Base-by-base conservation (phyloP, 192 early-diverging fungal species). In the Spinellus fusiger region DNA sequence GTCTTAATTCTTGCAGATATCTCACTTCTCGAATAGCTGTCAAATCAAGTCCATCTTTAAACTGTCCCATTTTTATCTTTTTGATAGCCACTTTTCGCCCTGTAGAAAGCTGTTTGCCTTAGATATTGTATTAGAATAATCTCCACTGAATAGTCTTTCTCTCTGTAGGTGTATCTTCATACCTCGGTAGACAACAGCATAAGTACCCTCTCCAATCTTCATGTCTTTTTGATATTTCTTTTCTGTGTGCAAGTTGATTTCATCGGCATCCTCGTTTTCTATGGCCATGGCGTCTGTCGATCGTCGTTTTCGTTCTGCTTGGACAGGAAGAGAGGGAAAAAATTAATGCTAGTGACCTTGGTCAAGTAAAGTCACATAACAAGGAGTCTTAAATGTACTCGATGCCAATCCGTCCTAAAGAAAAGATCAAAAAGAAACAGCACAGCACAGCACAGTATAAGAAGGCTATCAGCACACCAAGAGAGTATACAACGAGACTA, bases 191-290 rank as follows among this genome's bases (percentile, higher is more conserved):
- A 96, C 93, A 26, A 91, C 90, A 29, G 96, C 96, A 66, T 94
- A 99, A 27, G 93, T 96, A 65, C 95, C 95, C 68, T 98, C 95
- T 57, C 94, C 95, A 47, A 96, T 83, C 74, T 95, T 98, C 51
- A 81, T 79, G 46, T 90, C 86, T 75, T 95, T 95, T 47, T 81
- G 77, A 72, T 93, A 98, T 56, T 87, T 80, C 34, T 72, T 82
- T 38, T 85, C 83, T 20, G 81, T 82, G 20, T 80, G 77, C 16
- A 78, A 66, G 61, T 89, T 88, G 44, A 75, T 82, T 55, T 89
- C 84, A 54, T 87, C 89, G 33, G 78, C 74, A 32, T 71, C 59
- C 29, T 74, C 72, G 5, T 34, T 61, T 31, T 46, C 20, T 47
- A 32, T 27, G 0, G 3, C 26, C 46, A 60, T 49, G 3, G 15